Conservation (phyloP, 495 filamentous ascomycete species). For the Sabuloglossum arenarium region DNA sequence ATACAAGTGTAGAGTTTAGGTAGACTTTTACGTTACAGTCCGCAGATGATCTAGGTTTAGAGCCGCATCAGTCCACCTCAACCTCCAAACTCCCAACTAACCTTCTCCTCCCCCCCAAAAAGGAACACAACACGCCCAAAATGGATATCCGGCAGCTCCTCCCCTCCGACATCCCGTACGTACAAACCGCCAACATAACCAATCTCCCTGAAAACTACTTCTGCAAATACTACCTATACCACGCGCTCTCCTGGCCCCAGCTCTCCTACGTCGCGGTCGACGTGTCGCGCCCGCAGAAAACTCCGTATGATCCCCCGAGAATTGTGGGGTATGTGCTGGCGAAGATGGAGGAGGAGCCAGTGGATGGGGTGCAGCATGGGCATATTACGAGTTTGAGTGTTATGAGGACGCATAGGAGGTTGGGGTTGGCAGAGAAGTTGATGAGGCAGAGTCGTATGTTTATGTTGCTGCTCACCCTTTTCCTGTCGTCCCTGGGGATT, state of each 20-base stretch:
- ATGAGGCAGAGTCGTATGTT: constrained; percentile 88
- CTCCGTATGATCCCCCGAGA: constrained; percentile 77
- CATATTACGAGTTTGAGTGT: constrained; percentile 92
- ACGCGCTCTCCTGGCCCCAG: constrained; percentile 93
- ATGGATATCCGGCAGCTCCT: constrained; percentile 68
- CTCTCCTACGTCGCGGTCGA: constrained; percentile 93
- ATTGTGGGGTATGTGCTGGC: constrained; percentile 98
- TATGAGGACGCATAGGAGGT: constrained; percentile 80
- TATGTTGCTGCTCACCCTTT: constrained; percentile 5
- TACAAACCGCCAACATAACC: constrained; percentile 96
- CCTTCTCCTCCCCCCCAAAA: neutral
- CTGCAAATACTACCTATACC: constrained; percentile 99
- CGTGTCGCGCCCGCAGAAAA: constrained; percentile 49
- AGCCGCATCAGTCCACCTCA: neutral
- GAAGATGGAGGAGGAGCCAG: constrained; percentile 98
- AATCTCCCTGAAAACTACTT: constrained; percentile 99
- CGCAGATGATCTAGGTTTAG: too few relatives aligned
- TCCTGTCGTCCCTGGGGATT: neutral
- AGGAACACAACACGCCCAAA: neutral
- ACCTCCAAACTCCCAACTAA: neutral
- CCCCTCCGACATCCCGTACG: constrained; percentile 69
- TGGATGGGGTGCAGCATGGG: constrained; percentile 78
- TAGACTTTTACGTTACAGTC: too few relatives aligned
- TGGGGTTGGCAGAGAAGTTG: constrained; percentile 88
- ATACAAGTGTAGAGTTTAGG: too few relatives aligned